Evolutionary conservation across 441 rosid genomes (phyloP).

Genomic region (Capsella rubella): DNA sequence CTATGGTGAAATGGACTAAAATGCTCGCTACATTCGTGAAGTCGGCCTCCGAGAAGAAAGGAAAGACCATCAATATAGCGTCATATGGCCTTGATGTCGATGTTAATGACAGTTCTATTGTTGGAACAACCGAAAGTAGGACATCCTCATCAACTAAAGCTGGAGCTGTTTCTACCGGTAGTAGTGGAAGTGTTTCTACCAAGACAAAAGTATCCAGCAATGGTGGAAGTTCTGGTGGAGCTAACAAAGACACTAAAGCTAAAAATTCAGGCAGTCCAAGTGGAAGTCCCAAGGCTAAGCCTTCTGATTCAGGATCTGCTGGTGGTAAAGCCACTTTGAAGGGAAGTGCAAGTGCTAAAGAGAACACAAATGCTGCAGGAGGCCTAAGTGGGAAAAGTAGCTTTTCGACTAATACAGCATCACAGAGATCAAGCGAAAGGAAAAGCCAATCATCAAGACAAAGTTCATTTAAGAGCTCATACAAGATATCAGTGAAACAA

Average conservation of each 20-base stretch:
- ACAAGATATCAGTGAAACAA: constrained; percentile 14
- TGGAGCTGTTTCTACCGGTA: neutral
- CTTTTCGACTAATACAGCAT: neutral
- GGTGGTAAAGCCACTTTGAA: neutral
- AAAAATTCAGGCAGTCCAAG: neutral
- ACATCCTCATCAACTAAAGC: neutral
- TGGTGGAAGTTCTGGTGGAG: neutral
- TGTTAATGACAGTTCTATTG: constrained; percentile 31
- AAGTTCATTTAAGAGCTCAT: neutral
- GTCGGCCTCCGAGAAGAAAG: constrained; percentile 36
- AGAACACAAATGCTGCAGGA: no score
- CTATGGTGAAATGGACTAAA: constrained; percentile 38
- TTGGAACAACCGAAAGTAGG: neutral
- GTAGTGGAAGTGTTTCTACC: neutral
- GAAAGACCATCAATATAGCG: constrained; percentile 29
- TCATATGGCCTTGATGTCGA: constrained; percentile 37
- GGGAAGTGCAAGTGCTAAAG: neutral
- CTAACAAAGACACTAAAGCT: constrained; percentile 19
- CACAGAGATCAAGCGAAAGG: neutral
- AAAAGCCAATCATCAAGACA: neutral
- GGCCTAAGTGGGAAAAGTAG: neutral
- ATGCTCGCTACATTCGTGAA: constrained; percentile 27
- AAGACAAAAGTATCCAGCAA: neutral
- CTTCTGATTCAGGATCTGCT: constrained; percentile 3
- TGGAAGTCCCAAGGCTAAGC: constrained; percentile 22